Percentiles rank a stretch among this genome's conserved stretches.
These are phyloP conservation scores for Daldinia decipiens DNA, from an alignment of 495 filamentous ascomycete genomes.

Conservation along the genomic window DNA sequence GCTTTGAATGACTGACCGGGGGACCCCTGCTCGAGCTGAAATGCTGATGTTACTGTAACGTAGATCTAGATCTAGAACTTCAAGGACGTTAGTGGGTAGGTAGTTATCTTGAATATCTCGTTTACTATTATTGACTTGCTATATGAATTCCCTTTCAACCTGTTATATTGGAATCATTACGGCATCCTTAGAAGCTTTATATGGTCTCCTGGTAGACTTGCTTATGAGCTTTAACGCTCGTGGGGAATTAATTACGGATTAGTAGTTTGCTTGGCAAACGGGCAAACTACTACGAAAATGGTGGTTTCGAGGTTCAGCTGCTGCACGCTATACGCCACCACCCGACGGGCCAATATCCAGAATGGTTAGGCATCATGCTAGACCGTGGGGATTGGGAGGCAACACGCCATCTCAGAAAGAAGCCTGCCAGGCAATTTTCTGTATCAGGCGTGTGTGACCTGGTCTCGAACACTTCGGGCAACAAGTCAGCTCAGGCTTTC, in stretches of 20 bases:
- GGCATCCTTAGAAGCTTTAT: not conserved
- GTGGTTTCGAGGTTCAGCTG: slow-evolving; percentile 40
- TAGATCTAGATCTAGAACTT: slow-evolving; percentile 7
- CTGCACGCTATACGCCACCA: slow-evolving; percentile 45
- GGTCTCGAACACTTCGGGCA: slow-evolving; percentile 22
- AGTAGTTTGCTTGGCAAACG: slow-evolving; percentile 27
- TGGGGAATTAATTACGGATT: slow-evolving; percentile 15
- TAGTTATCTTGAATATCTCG: slow-evolving; percentile 12
- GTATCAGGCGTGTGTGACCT: slow-evolving; percentile 6
- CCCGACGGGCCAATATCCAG: slow-evolving; percentile 35
- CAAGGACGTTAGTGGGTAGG: not conserved
- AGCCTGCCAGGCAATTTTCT: slow-evolving; percentile 19
- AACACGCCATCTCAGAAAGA: slow-evolving; percentile 17
- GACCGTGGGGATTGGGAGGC: slow-evolving; percentile 16
- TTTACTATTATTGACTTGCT: not conserved
- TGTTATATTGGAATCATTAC: not conserved
- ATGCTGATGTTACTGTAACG: slow-evolving; percentile 22
- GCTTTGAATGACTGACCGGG: slow-evolving; percentile 9
- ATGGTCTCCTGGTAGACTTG: not conserved
- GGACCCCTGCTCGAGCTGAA: slow-evolving; percentile 17
- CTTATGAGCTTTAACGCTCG: slow-evolving; percentile 2
- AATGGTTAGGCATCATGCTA: slow-evolving; percentile 34
- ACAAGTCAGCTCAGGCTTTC: slow-evolving; percentile 21
- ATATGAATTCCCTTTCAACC: not conserved
- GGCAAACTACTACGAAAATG: slow-evolving; percentile 30